Conservation (phyloP, 257 asterid genomes). For the Fraxinus excelsior region DNA sequence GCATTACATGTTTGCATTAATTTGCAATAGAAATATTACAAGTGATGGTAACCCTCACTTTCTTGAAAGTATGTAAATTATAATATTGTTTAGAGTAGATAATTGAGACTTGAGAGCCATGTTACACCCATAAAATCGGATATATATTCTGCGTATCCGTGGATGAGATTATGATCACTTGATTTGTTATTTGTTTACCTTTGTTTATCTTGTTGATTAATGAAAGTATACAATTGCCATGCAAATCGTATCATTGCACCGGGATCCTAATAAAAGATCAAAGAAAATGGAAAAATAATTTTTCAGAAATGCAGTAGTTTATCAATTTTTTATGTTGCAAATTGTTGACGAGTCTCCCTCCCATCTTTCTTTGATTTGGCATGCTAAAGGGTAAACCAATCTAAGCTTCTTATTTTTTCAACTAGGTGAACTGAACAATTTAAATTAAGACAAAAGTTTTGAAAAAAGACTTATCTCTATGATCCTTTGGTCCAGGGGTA, state of each 20-base stretch:
- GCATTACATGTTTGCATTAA: background rate
- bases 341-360: background rate
- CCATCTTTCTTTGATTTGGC: background rate
- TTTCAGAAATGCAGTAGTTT: background rate
- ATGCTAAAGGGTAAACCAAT: background rate
- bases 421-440: background rate
- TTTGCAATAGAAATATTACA: background rate
- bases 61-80: background rate
- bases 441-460: background rate
- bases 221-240: background rate
- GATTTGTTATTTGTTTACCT: background rate
- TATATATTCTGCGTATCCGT: background rate
- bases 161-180: background rate
- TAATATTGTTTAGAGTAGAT: background rate
- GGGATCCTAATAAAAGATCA: background rate
- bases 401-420: background rate
- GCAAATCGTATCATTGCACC: background rate
- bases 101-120: background rate
- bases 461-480: background rate
- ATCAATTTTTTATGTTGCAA: background rate
- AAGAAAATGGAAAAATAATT: background rate
- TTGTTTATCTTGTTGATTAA: background rate
- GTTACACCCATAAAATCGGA: background rate
- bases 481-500: background rate
- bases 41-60: background rate